phyloP scores from a whole-genome alignment of 2,329 filamentous ascomycete genomes.

The Pseudomassariella vexata region DNA sequence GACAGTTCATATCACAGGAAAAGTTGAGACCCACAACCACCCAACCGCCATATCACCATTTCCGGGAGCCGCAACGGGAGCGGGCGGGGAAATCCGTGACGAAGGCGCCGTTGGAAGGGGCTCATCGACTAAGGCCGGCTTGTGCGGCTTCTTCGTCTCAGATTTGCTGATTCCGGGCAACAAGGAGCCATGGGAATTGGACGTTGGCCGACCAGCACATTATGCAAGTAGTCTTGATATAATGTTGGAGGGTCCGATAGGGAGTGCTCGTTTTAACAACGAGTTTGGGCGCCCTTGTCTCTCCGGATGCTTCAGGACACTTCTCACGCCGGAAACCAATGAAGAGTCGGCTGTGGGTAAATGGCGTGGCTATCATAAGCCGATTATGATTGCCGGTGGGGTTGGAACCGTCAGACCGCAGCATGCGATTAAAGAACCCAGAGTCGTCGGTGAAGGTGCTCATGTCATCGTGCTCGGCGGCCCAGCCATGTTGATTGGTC shows the following conservation, averaged over 20 bases:
- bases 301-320: constrained; percentile 84
- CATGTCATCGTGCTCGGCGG: constrained; percentile 83
- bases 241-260: constrained; percentile 95
- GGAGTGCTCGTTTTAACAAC: constrained; percentile 94
- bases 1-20: constrained; percentile 78
- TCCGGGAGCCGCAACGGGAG: constrained; percentile 88
- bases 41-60: constrained; percentile 78
- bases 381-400: constrained; percentile 80
- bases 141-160: constrained; percentile 91
- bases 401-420: constrained; percentile 87
- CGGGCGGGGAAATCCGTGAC: constrained; percentile 90
- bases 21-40: constrained; percentile 95
- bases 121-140: constrained; percentile 85
- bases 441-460: constrained; percentile 77
- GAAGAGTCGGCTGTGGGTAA: constrained; percentile 46
- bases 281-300: constrained; percentile 86
- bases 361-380: constrained; percentile 91
- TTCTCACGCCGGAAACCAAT: constrained; percentile 64
- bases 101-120: constrained; percentile 88
- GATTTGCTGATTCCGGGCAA: constrained; percentile 85
- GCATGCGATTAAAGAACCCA: constrained; percentile 79
- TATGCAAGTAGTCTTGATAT: constrained; percentile 94
- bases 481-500: constrained; percentile 94
- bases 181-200: constrained; percentile 80
- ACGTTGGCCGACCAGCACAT: constrained; percentile 84